Percentiles rank a stretch among this genome's conserved stretches.
Evolutionary conservation across 768 basidiomycete species (phyloP).

Genomic region (Cystoderma amianthinum): DNA sequence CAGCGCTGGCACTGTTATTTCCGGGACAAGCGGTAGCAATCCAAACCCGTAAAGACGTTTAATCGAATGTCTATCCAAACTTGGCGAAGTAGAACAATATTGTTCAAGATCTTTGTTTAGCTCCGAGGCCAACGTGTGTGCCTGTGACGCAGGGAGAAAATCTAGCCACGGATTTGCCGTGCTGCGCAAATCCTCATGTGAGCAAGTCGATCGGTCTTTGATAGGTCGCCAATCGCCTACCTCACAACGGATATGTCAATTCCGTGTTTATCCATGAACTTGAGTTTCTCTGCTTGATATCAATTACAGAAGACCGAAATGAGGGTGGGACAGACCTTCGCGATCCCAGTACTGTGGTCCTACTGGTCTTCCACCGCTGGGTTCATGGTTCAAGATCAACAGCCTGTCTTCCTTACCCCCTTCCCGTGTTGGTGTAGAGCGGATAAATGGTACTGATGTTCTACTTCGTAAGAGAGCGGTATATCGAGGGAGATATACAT

Average conservation of each 20-base stretch:
- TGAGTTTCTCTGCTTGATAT: constrained; percentile 49
- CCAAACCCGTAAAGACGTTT: constrained; percentile 81
- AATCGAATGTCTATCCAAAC: constrained; percentile 24
- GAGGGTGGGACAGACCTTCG: constrained; percentile 14
- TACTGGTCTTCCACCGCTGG: constrained; percentile 72
- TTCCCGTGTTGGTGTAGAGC: constrained; percentile 34
- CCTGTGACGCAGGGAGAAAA: constrained; percentile 67
- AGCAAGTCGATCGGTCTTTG: neutral
- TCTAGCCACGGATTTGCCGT: constrained; percentile 92
- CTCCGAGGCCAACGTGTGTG: constrained; percentile 56
- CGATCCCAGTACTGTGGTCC: constrained; percentile 81
- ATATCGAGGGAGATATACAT: constrained; percentile 80
- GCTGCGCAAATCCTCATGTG: too few species aligned
- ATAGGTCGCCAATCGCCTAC: constrained; percentile 24
- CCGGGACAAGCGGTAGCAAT: constrained; percentile 74
- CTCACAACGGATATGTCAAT: constrained; percentile 79
- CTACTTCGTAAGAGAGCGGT: constrained; percentile 62
- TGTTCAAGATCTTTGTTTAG: constrained; percentile 74
- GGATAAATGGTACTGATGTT: constrained; percentile 58
- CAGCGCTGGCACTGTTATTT: constrained; percentile 45
- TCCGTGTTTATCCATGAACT: constrained; percentile 79
- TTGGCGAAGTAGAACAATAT: constrained; percentile 67
- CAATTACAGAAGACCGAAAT: constrained; percentile 60
- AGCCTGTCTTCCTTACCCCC: constrained; percentile 58
- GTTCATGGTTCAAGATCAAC: constrained; percentile 75